Evolutionary conservation across 306 rosid genomes (phyloP).

Genomic region (Vigna mungo): DNA sequence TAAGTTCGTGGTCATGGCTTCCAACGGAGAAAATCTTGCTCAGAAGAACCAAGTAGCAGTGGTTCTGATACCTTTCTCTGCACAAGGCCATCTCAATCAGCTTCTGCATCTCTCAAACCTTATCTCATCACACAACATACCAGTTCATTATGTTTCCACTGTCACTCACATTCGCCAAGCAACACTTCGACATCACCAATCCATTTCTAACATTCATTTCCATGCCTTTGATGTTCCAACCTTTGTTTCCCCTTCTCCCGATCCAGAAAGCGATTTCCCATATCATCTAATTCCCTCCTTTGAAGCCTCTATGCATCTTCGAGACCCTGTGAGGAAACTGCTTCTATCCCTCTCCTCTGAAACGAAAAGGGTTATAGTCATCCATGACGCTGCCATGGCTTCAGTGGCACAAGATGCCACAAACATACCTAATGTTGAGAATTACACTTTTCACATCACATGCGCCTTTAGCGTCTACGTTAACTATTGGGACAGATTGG

Average conservation of each 20-base stretch:
- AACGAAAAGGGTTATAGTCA: background rate
- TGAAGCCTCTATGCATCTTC: background rate
- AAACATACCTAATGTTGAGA: background rate
- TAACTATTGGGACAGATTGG: background rate
- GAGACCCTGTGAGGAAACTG: background rate
- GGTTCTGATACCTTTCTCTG: background rate
- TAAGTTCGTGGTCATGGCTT: background rate
- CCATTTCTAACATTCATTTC: background rate
- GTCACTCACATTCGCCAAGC: background rate
- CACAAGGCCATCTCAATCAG: background rate
- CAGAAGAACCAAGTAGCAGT: background rate
- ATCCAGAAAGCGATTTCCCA: background rate
- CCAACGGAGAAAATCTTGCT: background rate
- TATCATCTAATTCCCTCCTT: background rate
- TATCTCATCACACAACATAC: background rate
- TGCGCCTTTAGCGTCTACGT: background rate
- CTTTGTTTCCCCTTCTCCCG: background rate
- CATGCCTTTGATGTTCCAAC: background rate
- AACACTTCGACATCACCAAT: background rate
- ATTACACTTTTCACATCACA: background rate
- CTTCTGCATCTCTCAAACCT: background rate
- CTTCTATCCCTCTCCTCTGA: background rate
- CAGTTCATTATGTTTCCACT: background rate
- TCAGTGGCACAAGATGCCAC: slow-evolving; percentile 8
- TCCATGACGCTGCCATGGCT: background rate